These are phyloP conservation scores for Aspergillus bombycis DNA, from an alignment of 2,329 filamentous ascomycete genomes.

Conservation along the genomic window DNA sequence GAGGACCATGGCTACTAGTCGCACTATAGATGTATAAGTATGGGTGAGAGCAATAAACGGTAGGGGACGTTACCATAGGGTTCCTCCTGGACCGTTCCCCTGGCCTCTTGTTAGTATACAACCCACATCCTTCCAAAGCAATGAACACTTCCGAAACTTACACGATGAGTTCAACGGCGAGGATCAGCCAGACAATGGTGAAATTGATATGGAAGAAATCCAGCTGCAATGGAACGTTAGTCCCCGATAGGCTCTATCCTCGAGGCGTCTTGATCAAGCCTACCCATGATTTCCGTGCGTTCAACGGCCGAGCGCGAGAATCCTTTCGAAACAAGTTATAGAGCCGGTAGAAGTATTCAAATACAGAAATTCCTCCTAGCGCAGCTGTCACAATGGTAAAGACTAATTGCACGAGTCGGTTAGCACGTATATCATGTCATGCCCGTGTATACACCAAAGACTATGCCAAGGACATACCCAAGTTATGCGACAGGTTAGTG, in stretches of 20 bases:
- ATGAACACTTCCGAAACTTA: constrained; percentile 28
- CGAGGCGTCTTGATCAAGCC: background rate
- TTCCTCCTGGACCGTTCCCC: constrained; percentile 44
- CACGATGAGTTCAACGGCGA: constrained; percentile 47
- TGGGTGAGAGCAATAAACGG: background rate
- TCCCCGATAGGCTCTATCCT: background rate
- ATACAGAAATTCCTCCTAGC: constrained; percentile 46
- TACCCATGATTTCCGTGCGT: constrained; percentile 49
- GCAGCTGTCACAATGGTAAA: constrained; percentile 47
- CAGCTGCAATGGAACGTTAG: constrained; percentile 31
- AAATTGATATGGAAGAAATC: constrained; percentile 53
- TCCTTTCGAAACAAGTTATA: constrained; percentile 42
- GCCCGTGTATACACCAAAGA: background rate
- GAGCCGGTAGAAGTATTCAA: constrained; percentile 48
- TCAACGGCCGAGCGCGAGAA: constrained; percentile 43
- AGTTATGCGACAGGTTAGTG: constrained; percentile 51
- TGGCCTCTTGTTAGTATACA: constrained; percentile 26
- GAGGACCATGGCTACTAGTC: constrained; percentile 49
- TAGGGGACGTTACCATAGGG: constrained; percentile 40
- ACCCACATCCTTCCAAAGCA: background rate
- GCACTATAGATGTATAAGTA: constrained; percentile 31
- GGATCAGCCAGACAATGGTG: constrained; percentile 48
- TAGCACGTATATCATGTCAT: background rate
- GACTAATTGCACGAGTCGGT: constrained; percentile 27
- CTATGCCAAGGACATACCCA: constrained; percentile 35